A percentile compares a stretch with the other conserved stretches of the same genome.
Conservation (phyloP, 768 basidiomycete species). For the Russula sp. region DNA sequence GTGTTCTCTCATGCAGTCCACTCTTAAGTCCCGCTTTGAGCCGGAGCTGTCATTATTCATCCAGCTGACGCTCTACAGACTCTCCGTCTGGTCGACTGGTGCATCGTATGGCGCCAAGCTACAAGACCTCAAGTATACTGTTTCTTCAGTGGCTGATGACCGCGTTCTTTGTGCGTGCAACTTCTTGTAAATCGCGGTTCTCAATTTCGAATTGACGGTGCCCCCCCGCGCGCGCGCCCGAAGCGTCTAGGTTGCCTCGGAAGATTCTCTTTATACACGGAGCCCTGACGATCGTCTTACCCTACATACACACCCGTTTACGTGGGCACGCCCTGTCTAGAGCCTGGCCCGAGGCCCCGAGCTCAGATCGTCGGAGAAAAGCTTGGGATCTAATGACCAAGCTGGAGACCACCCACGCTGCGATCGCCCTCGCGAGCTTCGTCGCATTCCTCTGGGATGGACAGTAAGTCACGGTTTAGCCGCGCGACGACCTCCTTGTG, state of each 20-base stretch:
- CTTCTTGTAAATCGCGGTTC: not conserved
- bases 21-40: slow-evolving; percentile 55
- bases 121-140: slow-evolving; percentile 64
- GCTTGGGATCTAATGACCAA: slow-evolving; percentile 63
- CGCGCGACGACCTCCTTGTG: not conserved
- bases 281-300: slow-evolving; percentile 61
- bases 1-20: slow-evolving; percentile 34
- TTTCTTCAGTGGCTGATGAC: slow-evolving; percentile 17
- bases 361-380: slow-evolving; percentile 63
- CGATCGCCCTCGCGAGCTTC: slow-evolving; percentile 67
- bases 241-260: slow-evolving; percentile 62
- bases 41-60: slow-evolving; percentile 69
- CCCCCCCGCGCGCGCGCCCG: no score
- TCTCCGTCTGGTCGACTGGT: slow-evolving; percentile 75
- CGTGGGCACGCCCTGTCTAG: slow-evolving; percentile 68
- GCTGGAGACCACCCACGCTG: slow-evolving; percentile 58
- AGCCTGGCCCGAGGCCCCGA: slow-evolving; percentile 89
- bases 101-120: slow-evolving; percentile 79
- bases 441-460: slow-evolving; percentile 81
- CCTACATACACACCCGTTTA: slow-evolving; percentile 72
- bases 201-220: slow-evolving; percentile 4
- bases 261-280: slow-evolving; percentile 59
- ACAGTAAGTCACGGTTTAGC: slow-evolving; percentile 40
- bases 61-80: slow-evolving; percentile 66
- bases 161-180: slow-evolving; percentile 17